Percentiles rank a stretch among this genome's conserved stretches.
Conservation (phyloP, 225 moss, liverwort and hornwort genomes). For the Marchantia paleacea region DNA sequence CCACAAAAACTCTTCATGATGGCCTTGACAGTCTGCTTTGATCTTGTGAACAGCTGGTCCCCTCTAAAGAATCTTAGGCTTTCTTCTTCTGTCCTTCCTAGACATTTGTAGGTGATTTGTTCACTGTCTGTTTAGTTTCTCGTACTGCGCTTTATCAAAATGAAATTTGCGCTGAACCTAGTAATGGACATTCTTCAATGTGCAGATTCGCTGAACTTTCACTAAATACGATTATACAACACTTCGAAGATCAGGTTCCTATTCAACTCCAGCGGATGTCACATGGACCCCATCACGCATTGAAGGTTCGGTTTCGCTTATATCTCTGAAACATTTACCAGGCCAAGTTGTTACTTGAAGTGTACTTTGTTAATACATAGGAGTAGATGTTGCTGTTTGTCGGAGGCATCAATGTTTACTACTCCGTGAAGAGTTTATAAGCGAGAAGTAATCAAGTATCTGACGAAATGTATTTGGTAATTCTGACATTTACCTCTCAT, state of each 20-base stretch:
- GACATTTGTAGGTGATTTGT: too few relatives aligned
- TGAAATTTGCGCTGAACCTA: not conserved
- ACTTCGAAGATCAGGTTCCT: not conserved
- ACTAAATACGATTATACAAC: constrained; percentile 55
- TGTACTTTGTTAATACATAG: not conserved
- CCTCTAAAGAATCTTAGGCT: too few relatives aligned
- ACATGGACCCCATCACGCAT: constrained; percentile 36
- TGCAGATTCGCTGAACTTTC: constrained; percentile 39
- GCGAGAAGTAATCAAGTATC: not conserved
- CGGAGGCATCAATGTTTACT: not conserved
- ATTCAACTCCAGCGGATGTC: constrained; percentile 42
- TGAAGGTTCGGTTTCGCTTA: constrained; percentile 24
- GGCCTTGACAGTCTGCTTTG: too few relatives aligned
- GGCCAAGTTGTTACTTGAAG: not conserved
- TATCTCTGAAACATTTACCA: not conserved
- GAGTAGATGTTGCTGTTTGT: not conserved
- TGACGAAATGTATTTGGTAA: not conserved
- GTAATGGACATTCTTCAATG: not conserved
- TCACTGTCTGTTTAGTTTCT: too few relatives aligned
- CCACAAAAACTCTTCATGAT: too few relatives aligned
- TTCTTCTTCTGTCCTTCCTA: too few relatives aligned
- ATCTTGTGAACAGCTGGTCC: too few relatives aligned
- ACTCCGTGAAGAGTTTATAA: not conserved
- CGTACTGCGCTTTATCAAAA: not conserved
- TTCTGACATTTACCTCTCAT: not conserved